These are phyloP conservation scores for Termitomyces eurrhizus DNA, from an alignment of 768 basidiomycete genomes.

Conservation along the genomic window DNA sequence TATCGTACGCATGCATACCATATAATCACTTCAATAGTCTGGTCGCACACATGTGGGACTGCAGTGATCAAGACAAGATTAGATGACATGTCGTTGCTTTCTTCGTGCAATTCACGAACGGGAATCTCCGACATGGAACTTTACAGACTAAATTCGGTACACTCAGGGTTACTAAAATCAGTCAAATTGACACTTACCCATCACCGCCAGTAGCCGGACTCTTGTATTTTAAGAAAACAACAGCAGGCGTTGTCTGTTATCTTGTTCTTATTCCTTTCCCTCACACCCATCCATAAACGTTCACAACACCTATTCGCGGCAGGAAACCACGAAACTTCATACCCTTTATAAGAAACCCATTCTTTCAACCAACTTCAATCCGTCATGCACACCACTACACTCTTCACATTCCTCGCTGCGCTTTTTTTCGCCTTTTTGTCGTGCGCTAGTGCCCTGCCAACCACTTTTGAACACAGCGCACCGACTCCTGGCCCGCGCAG, in stretches of 20 bases:
- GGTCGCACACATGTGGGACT: background rate
- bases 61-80: background rate
- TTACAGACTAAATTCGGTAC: background rate
- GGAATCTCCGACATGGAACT: background rate
- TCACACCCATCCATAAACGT: background rate
- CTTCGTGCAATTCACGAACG: background rate
- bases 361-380: slow-evolving; percentile 26
- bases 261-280: background rate
- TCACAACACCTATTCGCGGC: slow-evolving; percentile 4
- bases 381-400: slow-evolving; percentile 29
- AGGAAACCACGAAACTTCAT: slow-evolving; percentile 11
- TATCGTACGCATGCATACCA: background rate
- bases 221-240: background rate
- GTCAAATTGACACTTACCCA: background rate
- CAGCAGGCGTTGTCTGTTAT: background rate
- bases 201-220: background rate
- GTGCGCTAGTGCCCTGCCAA: slow-evolving; percentile 32
- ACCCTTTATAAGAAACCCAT: background rate
- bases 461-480: slow-evolving; percentile 4
- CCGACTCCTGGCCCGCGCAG: slow-evolving; percentile 14
- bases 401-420: slow-evolving; percentile 22
- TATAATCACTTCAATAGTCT: background rate
- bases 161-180: background rate
- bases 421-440: slow-evolving; percentile 33
- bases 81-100: background rate